These are phyloP conservation scores for Cyclanthera cordifolia DNA, from an alignment of 306 rosid species.

Conservation along the genomic window DNA sequence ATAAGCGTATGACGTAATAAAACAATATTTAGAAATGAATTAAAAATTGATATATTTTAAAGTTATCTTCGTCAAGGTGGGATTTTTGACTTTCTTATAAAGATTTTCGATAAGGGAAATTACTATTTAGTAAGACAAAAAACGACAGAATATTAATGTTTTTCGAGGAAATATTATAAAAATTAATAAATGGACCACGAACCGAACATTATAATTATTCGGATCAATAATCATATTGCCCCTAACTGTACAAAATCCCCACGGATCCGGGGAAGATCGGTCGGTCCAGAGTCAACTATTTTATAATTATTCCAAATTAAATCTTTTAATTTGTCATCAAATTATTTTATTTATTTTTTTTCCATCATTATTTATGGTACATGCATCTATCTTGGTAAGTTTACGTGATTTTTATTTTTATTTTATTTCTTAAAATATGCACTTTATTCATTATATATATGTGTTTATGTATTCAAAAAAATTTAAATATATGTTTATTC, in stretches of 20 bases:
- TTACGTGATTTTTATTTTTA: not conserved
- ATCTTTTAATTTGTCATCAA: not conserved
- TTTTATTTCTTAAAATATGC: not conserved
- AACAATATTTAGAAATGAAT: no score
- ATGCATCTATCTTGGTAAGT: constrained; percentile 3
- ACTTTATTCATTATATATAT: not conserved
- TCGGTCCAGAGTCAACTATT: constrained; percentile 13
- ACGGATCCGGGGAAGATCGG: constrained; percentile 17
- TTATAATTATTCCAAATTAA: not conserved
- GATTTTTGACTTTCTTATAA: not conserved
- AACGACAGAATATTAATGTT: not conserved
- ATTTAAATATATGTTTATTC: not conserved
- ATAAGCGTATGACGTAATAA: no score
- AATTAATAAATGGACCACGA: not conserved
- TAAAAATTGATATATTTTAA: not conserved
- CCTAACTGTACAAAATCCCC: constrained; percentile 10
- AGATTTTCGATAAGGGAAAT: not conserved
- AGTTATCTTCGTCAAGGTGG: not conserved
- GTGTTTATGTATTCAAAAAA: no score
- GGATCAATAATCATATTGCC: constrained; percentile 1
- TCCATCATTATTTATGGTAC: not conserved
- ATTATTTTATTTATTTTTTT: not conserved
- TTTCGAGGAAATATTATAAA: not conserved
- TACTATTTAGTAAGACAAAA: not conserved
- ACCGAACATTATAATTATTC: not conserved